Percentiles rank a stretch among this genome's conserved stretches.
Conservation (phyloP, 352 stramenopile species). For the Aphanomyces invadans region DNA sequence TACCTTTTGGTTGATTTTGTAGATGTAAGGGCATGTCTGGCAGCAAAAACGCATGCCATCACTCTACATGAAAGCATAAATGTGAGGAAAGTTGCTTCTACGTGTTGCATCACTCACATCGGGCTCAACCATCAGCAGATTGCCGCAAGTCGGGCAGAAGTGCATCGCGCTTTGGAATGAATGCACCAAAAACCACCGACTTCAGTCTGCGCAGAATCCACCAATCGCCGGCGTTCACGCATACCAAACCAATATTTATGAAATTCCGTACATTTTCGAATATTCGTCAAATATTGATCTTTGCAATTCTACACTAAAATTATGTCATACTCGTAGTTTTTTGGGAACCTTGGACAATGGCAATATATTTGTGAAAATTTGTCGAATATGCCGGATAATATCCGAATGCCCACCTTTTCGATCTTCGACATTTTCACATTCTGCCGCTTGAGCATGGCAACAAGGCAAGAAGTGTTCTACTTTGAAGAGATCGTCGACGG, state of each 20-base stretch:
- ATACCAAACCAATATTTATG: not conserved
- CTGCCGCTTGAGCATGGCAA: not conserved
- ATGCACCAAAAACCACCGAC: slow-evolving; percentile 14
- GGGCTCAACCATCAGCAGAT: slow-evolving; percentile 85
- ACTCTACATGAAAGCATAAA: slow-evolving; percentile 35
- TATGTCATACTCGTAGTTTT: too few species aligned
- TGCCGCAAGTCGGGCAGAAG: slow-evolving; percentile 86
- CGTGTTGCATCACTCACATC: slow-evolving; percentile 37
- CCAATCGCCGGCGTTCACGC: not conserved
- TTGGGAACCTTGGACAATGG: too few species aligned
- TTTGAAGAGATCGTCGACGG: slow-evolving; percentile 21
- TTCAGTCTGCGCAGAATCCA: not conserved
- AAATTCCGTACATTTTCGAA: slow-evolving; percentile 3
- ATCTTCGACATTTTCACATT: slow-evolving; percentile 7
- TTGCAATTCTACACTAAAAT: too few species aligned
- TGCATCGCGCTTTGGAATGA: slow-evolving; percentile 64
- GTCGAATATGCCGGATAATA: slow-evolving; percentile 5
- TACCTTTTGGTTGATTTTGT: slow-evolving; percentile 78
- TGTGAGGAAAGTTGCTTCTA: slow-evolving; percentile 11
- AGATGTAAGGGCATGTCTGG: slow-evolving; percentile 84
- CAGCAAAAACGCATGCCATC: slow-evolving; percentile 88
- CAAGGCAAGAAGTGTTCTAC: slow-evolving; percentile 19
- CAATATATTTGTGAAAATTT: not conserved
- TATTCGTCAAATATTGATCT: not conserved
- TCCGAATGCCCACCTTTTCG: slow-evolving; percentile 1